Percentiles rank a stretch among this genome's conserved stretches.
phyloP scores from a whole-genome alignment of 2,329 filamentous ascomycete genomes.

The Ceratocystis diversiconidia region DNA sequence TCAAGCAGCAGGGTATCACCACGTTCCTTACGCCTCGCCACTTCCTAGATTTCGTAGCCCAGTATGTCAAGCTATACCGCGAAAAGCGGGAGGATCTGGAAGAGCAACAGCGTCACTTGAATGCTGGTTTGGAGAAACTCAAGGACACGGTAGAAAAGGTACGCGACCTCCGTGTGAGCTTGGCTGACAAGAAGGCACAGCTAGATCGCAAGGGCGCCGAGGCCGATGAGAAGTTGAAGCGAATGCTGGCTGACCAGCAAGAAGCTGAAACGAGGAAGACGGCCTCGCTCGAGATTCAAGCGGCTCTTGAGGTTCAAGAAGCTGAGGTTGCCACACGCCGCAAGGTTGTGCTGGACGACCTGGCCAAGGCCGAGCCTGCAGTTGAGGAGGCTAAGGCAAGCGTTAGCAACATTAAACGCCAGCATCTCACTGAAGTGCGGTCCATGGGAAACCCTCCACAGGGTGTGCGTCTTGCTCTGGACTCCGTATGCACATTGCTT shows the following conservation, averaged over 20 bases:
- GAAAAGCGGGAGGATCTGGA: constrained; percentile 98
- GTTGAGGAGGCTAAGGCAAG: constrained; percentile 87
- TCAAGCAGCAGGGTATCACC: constrained; percentile 80
- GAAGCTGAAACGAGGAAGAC: constrained; percentile 86
- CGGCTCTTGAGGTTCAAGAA: constrained; percentile 76
- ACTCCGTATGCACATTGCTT: constrained; percentile 90
- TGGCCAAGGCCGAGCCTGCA: constrained; percentile 83
- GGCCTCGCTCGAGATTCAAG: constrained; percentile 78
- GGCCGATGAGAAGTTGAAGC: constrained; percentile 91
- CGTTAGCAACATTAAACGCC: constrained; percentile 95
- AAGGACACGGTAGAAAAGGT: constrained; percentile 96
- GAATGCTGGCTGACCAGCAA: constrained; percentile 90
- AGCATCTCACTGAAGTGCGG: constrained; percentile 91
- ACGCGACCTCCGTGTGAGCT: constrained; percentile 72
- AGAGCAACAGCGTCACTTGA: constrained; percentile 95
- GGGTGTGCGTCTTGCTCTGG: constrained; percentile 80
- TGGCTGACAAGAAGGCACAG: constrained; percentile 88
- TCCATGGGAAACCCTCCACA: constrained; percentile 89
- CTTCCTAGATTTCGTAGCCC: constrained; percentile 93
- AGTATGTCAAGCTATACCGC: constrained; percentile 93
- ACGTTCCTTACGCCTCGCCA: constrained; percentile 93
- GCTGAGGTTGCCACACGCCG: constrained; percentile 69
- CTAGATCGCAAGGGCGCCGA: constrained; percentile 87
- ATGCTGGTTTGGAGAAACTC: constrained; percentile 94
- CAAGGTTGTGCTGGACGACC: constrained; percentile 72